These are phyloP conservation scores for Trichosanthes truncata DNA, from an alignment of 306 rosid species.

Conservation along the genomic window DNA sequence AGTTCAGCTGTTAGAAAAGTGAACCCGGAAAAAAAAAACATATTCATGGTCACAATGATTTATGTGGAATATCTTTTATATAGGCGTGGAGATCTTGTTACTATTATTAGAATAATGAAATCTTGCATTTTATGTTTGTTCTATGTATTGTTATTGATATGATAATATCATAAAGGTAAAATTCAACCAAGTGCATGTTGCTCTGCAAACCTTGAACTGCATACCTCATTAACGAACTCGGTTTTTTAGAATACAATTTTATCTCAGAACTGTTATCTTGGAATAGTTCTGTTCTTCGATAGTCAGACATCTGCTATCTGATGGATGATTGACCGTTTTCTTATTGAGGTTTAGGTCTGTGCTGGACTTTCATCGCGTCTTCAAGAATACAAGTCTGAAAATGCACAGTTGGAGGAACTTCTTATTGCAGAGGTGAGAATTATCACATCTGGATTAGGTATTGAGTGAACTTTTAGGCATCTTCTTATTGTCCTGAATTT, in stretches of 20 bases:
- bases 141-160: not conserved
- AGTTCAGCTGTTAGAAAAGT: not conserved
- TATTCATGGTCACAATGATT: not conserved
- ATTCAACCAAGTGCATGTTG: not conserved
- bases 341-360: constrained; percentile 58
- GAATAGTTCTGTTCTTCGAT: constrained; percentile 1
- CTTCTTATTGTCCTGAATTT: not conserved
- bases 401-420: constrained; percentile 97
- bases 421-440: constrained; percentile 74
- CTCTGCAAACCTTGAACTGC: not conserved
- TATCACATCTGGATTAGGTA: constrained; percentile 14
- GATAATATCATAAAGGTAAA: not conserved
- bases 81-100: not conserved
- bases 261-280: constrained; percentile 11
- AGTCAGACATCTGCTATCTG: constrained; percentile 10
- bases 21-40: not conserved
- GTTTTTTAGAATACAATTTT: not conserved
- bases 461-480: not conserved
- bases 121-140: not conserved
- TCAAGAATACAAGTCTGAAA: constrained; percentile 94
- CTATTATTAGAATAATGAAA: not conserved
- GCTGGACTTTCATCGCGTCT: constrained; percentile 95
- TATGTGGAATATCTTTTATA: not conserved
- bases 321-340: constrained; percentile 21
- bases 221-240: not conserved